These are phyloP conservation scores for Voacanga thouarsii DNA, from an alignment of 257 asterid species.

Conservation along the genomic window DNA sequence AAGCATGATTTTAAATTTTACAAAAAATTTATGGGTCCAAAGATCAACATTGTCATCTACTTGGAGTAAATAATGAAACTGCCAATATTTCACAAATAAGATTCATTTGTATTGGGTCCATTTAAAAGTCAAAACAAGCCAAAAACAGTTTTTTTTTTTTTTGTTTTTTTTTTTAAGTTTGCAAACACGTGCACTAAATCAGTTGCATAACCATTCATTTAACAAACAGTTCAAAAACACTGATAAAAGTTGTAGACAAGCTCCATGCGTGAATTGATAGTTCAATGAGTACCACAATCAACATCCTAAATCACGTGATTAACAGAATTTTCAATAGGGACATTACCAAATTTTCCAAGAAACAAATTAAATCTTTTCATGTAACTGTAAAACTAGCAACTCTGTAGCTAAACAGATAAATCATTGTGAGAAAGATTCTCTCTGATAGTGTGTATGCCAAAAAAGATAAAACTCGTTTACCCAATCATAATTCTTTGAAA, in stretches of 20 bases:
- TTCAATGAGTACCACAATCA: neutral
- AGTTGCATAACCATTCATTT: neutral
- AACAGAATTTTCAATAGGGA: neutral
- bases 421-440: neutral
- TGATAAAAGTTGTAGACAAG: neutral
- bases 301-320: neutral
- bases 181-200: neutral
- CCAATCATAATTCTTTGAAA: slow-evolving; percentile 91
- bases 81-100: too few species aligned
- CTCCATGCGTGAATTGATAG: too few species aligned
- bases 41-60: too few species aligned
- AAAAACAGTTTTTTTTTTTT: too few species aligned
- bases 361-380: neutral
- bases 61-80: too few species aligned
- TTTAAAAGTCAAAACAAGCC: too few species aligned
- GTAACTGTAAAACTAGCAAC: neutral
- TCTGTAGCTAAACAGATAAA: neutral
- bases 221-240: neutral
- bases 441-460: neutral
- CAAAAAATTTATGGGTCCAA: too few species aligned
- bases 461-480: slow-evolving; percentile 37
- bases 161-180: too few species aligned
- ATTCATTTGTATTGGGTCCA: too few species aligned
- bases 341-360: neutral
- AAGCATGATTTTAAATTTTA: too few species aligned